These are phyloP conservation scores for Isoetes taiwanensis DNA, from an alignment of 75 land plant genomes.

Conservation along the genomic window DNA sequence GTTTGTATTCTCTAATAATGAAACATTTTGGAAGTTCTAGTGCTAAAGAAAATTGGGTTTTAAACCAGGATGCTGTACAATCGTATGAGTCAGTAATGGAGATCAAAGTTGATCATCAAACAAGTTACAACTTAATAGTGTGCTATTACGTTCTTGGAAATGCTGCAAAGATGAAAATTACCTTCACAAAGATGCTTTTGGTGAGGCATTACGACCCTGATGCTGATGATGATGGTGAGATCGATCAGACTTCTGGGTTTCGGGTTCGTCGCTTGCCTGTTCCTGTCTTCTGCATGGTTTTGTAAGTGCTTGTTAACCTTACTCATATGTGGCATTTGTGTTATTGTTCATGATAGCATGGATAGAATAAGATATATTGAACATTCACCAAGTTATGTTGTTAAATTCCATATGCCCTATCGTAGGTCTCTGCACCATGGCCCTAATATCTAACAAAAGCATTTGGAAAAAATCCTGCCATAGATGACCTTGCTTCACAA, in stretches of 20 bases:
- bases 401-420: too few species aligned
- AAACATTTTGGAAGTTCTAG: background rate
- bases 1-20: background rate
- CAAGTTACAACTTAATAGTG: slow-evolving; percentile 28
- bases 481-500: too few species aligned
- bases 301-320: background rate
- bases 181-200: slow-evolving; percentile 30
- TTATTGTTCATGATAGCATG: too few species aligned
- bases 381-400: too few species aligned
- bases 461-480: too few species aligned
- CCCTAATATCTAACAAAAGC: too few species aligned
- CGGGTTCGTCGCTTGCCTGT: background rate
- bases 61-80: slow-evolving; percentile 28
- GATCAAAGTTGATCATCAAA: slow-evolving; percentile 29
- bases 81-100: slow-evolving; percentile 32
- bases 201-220: slow-evolving; percentile 28
- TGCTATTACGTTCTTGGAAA: slow-evolving; percentile 27
- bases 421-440: too few species aligned
- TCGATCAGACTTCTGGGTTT: slow-evolving; percentile 8
- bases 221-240: slow-evolving; percentile 20
- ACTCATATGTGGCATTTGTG: too few species aligned
- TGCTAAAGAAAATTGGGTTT: background rate
- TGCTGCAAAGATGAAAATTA: slow-evolving; percentile 20
- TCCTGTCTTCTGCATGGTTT: background rate
- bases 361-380: too few species aligned